A percentile compares a stretch with the other conserved stretches of the same genome.
Conservation (phyloP, 495 filamentous ascomycete species). For the Daldinia grandis region DNA sequence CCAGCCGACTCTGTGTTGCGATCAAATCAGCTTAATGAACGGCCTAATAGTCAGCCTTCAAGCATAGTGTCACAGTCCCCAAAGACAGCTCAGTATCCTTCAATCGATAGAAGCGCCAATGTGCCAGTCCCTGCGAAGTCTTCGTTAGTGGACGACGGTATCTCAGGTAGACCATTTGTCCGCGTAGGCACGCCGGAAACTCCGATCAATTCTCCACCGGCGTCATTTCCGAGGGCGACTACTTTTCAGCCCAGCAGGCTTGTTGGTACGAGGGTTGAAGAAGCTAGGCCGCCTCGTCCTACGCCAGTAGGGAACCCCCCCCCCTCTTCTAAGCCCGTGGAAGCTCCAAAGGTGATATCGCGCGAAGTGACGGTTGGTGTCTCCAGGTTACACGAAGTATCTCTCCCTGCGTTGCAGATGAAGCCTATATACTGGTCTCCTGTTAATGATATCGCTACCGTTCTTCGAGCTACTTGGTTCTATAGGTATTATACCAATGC, state of each 20-base stretch:
- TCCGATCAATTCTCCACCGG: conserved; percentile 34
- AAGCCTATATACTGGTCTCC: conserved; percentile 98
- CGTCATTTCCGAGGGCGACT: conserved; percentile 37
- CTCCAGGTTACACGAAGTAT: conserved; percentile 72
- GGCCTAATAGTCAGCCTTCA: conserved; percentile 24
- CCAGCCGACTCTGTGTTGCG: conserved; percentile 22
- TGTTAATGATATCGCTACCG: conserved; percentile 85
- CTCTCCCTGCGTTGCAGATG: conserved; percentile 74
- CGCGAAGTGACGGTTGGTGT: conserved; percentile 75
- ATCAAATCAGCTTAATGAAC: conserved; percentile 25
- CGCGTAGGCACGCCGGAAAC: conserved; percentile 47
- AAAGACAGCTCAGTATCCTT: not conserved
- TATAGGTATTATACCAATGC: conserved; percentile 63
- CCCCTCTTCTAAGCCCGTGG: conserved; percentile 10
- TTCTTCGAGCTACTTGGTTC: conserved; percentile 94
- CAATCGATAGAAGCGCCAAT: conserved; percentile 20
- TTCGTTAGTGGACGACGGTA: conserved; percentile 52
- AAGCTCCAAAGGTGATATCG: conserved; percentile 36
- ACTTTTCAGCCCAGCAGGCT: conserved; percentile 26
- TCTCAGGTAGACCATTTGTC: conserved; percentile 57
- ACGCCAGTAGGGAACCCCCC: conserved; percentile 4
- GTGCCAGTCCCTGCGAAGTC: conserved; percentile 40
- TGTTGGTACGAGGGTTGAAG: conserved; percentile 10
- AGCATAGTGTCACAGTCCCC: conserved; percentile 14
- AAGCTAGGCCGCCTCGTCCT: conserved; percentile 23